Evolutionary conservation across 164 flowering plant genomes (phyloP).

Genomic region (Tetracentron sinense): DNA sequence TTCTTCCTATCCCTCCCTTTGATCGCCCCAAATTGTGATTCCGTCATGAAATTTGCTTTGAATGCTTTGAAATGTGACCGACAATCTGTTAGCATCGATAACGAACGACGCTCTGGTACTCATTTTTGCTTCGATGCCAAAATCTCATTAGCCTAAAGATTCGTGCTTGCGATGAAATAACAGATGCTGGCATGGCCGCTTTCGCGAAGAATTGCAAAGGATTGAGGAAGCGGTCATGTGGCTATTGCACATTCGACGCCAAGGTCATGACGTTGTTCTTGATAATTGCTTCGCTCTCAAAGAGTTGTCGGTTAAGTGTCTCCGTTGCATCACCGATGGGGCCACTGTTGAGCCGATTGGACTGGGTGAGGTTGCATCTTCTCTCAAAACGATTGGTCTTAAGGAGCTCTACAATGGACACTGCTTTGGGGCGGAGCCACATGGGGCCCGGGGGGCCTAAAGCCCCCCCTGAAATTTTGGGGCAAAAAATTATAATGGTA

Average conservation of each 20-base stretch:
- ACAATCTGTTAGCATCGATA: slow-evolving; percentile 50
- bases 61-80: slow-evolving; percentile 85
- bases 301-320: slow-evolving; percentile 82
- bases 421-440: too few relatives aligned
- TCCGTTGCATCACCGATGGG: slow-evolving; percentile 55
- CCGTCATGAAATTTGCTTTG: slow-evolving; percentile 71
- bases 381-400: slow-evolving; percentile 53
- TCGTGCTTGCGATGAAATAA: slow-evolving; percentile 75
- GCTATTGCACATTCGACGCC: slow-evolving; percentile 74
- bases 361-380: slow-evolving; percentile 47
- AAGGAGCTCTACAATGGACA: slow-evolving; percentile 85
- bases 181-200: slow-evolving; percentile 58
- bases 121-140: slow-evolving; percentile 62
- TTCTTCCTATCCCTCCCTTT: too few relatives aligned
- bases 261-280: slow-evolving; percentile 66
- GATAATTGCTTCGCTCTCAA: slow-evolving; percentile 58
- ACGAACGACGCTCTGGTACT: slow-evolving; percentile 60
- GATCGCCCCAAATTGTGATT: slow-evolving; percentile 64
- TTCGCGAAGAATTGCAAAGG: slow-evolving; percentile 54
- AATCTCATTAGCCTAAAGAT: slow-evolving; percentile 74
- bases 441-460: too few relatives aligned
- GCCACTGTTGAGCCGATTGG: slow-evolving; percentile 45
- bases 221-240: slow-evolving; percentile 73
- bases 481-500: too few relatives aligned
- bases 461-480: too few relatives aligned